These are phyloP conservation scores for Lipomyces starkeyi DNA, from an alignment of 805 yeast genomes.

Conservation along the genomic window DNA sequence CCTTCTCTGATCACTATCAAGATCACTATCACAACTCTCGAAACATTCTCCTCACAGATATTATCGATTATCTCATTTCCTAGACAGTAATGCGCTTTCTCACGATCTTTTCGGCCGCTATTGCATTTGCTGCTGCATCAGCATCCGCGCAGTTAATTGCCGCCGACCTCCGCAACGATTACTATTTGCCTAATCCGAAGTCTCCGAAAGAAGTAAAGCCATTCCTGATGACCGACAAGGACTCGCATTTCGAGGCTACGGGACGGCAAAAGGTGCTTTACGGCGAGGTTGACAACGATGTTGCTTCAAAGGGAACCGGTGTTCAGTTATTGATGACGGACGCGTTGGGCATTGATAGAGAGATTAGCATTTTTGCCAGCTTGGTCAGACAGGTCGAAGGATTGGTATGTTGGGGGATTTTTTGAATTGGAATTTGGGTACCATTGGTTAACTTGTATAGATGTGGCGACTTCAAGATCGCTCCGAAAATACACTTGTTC, in stretches of 20 bases:
- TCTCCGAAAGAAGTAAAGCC: conserved; percentile 31
- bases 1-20: too few species aligned
- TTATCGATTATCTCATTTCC: background rate
- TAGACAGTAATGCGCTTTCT: conserved; percentile 2
- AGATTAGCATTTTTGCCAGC: conserved; percentile 67
- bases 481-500: conserved; percentile 55
- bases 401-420: conserved; percentile 46
- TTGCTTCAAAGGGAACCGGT: conserved; percentile 23
- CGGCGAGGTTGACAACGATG: conserved; percentile 30
- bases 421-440: background rate
- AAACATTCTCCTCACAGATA: background rate
- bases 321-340: conserved; percentile 47
- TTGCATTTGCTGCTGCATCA: conserved; percentile 6
- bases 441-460: conserved; percentile 9
- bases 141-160: conserved; percentile 33
- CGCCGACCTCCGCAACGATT: conserved; percentile 19
- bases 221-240: conserved; percentile 17
- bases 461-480: conserved; percentile 54
- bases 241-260: background rate
- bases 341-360: conserved; percentile 49
- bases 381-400: conserved; percentile 69
- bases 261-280: conserved; percentile 30
- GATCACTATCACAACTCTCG: too few species aligned
- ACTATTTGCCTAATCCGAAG: conserved; percentile 25
- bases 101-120: background rate